Base-by-base conservation (phyloP, 805 yeast genomes). In the Hanseniaspora meyeri region DNA sequence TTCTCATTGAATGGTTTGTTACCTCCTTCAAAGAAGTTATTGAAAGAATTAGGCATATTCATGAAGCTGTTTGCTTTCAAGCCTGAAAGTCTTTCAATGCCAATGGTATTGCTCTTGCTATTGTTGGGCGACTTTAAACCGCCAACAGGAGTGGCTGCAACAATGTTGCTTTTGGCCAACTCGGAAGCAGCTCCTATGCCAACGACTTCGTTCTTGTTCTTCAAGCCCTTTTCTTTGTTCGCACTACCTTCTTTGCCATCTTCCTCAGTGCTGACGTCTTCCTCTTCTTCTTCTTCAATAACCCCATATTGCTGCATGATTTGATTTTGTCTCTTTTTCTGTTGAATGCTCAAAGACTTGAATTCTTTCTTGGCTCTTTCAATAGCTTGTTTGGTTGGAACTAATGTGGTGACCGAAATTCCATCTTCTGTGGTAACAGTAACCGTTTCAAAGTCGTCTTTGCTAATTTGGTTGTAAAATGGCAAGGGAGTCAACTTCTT, bases 341-440 rank as follows among this genome's bases (percentile, higher is more conserved):
- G 57, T 16, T 46, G 19, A 2, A 20, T 24, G n/a, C 42, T 45
- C n/a, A 46, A 16, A 31, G 29, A 31, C 8, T 46, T 45, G 31
- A 56, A 56, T 16, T 56, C 48, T 20, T 61, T 60, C 52, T 66
- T 66, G 1, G 72, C 70, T 45, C 64, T 64, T 37, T 60, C 70
- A 71, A 86, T 74, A 0, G 95, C 93, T 59, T 79, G 80, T 64
- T 84, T 85, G 0, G 95, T 87, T 2, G 96, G 96, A 1, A 87
- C 90, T 61, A 89, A 75, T 0, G 90, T 88, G 0, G 96, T 89
- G 24, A 88, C 77, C 0, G 96, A 87, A 0, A 96, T 89, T 56
- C 97, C 97, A 62, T 87, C 87, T 1, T 96, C 95, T 0, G 95
- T 85, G 0, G 95, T 89, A 1, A 87, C 81, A 1, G 89, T 83